Base-by-base conservation (phyloP, 2,329 filamentous ascomycete genomes). In the Seiridium unicorne region DNA sequence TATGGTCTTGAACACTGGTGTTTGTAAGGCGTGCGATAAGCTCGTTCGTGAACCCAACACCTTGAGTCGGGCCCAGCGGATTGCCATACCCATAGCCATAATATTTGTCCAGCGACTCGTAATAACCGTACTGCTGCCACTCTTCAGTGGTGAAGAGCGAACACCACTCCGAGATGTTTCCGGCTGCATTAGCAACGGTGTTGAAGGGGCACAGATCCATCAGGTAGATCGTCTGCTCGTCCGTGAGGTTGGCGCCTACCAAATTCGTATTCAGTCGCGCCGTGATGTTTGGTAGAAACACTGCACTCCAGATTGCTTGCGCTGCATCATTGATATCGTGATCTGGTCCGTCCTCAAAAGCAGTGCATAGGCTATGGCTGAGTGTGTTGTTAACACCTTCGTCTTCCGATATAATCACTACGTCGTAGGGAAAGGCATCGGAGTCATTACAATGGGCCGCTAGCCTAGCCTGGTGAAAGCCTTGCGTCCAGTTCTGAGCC, bases 191-290 rank as follows among this genome's bases (percentile, higher is more conserved):
- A 5, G 88, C 86, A 18, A 96, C 86, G 0, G 91, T 94, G 65
- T 89, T 84, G 75, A 92, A 97, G 0, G 93, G 88, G 69, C 93
- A 97, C 63, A 97, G 80, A 68, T 97, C 92, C 92, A 97, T 96
- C 38, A 97, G 72, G 60, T 83, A 84, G 60, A 92, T 79, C 1
- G 87, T 85, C 44, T 94, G 87, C 1, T 77, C 69, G 9, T 79
- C 71, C 3, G 83, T 84, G 46, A 97, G 73, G 62, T 89, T 86
- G 4, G 84, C 87, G 2, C 90, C 89, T 0, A 81, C 82, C 0
- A 97, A 79, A 62, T 89, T 84, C 11, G 75, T 68, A 70, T 93
- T 92, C 44, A 97, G 74, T 6, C 91, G 86, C 2, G 80, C 73
- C n/a, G 83, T 82, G 64, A 97, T 91, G 0, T 84, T 74, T 0